phyloP scores from a whole-genome alignment of 73 alveolate genomes.

The Tetrahymena thermophila region DNA sequence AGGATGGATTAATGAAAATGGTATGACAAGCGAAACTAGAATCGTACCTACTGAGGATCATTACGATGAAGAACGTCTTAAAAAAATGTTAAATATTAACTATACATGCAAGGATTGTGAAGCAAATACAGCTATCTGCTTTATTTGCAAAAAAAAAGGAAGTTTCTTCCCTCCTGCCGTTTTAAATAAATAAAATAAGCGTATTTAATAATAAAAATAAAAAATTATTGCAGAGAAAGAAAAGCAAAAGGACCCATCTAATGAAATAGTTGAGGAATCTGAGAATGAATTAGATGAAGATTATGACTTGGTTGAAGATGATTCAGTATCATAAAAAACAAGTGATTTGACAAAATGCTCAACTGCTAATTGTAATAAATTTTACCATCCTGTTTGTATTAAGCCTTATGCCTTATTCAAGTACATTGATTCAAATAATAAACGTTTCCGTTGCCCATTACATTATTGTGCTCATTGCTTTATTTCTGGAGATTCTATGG shows the following conservation, averaged over 20 bases:
- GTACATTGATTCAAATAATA: conserved; percentile 9
- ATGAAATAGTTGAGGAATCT: conserved; percentile 13
- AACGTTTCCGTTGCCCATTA: conserved; percentile 27
- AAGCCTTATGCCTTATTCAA: conserved; percentile 17
- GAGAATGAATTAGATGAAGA: conserved; percentile 18
- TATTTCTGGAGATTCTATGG: conserved; percentile 17
- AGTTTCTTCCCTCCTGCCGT: conserved; percentile 3
- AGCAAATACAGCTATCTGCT: conserved; percentile 52
- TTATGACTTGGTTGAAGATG: conserved; percentile 15
- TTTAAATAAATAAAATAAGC: not conserved
- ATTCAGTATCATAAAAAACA: not conserved
- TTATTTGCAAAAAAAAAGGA: conserved; percentile 58
- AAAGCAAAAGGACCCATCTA: not conserved
- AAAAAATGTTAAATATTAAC: conserved; percentile 11
- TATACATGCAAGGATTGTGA: conserved; percentile 71
- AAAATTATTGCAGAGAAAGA: not conserved
- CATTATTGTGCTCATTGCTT: conserved; percentile 30
- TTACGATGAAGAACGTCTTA: conserved; percentile 40
- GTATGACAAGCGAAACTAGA: conserved; percentile 33
- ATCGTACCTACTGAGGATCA: conserved; percentile 33
- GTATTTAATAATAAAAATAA: not conserved
- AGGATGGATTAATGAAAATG: conserved; percentile 16
- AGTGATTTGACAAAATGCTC: conserved; percentile 20
- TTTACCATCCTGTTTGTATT: conserved; percentile 18
- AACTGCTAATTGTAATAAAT: conserved; percentile 37